Evolutionary conservation across 306 rosid genomes (phyloP).

Genomic region (Pyrus betulifolia): DNA sequence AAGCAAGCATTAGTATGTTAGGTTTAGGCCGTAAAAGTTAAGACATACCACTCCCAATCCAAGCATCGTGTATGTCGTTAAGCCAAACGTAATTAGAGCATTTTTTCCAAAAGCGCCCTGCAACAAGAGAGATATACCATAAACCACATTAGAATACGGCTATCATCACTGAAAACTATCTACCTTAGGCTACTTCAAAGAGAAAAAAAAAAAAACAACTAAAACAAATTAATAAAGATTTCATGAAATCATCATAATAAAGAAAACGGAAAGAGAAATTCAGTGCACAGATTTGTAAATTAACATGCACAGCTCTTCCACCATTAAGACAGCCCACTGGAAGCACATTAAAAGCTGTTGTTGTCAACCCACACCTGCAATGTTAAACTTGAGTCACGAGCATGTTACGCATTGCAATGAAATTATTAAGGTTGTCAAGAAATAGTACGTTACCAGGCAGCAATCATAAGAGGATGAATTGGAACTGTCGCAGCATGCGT

Average conservation of each 20-base stretch:
- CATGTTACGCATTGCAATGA: slow-evolving; percentile 6
- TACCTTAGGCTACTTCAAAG: background rate
- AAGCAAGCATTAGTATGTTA: slow-evolving; percentile 11
- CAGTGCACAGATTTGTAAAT: background rate
- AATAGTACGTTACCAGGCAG: slow-evolving; percentile 74
- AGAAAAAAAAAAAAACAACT: background rate
- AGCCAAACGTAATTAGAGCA: slow-evolving; percentile 59
- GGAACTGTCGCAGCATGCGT: too few species aligned
- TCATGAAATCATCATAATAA: background rate
- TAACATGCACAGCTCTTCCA: slow-evolving; percentile 92
- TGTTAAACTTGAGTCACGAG: slow-evolving; percentile 11
- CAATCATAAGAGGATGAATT: slow-evolving; percentile 58
- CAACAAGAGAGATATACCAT: background rate
- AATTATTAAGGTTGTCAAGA: slow-evolving; percentile 20
- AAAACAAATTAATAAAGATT: background rate
- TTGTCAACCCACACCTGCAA: slow-evolving; percentile 92
- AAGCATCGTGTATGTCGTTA: slow-evolving; percentile 75
- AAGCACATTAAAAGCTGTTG: slow-evolving; percentile 95
- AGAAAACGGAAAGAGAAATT: background rate
- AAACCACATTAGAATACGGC: background rate
- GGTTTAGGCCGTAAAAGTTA: background rate
- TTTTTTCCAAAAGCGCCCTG: slow-evolving; percentile 97
- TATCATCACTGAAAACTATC: background rate
- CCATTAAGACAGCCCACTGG: slow-evolving; percentile 99
- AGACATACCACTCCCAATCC: slow-evolving; percentile 78